phyloP scores from a whole-genome alignment of 2,329 filamentous ascomycete genomes.

The Golovinomyces cichoracearum region DNA sequence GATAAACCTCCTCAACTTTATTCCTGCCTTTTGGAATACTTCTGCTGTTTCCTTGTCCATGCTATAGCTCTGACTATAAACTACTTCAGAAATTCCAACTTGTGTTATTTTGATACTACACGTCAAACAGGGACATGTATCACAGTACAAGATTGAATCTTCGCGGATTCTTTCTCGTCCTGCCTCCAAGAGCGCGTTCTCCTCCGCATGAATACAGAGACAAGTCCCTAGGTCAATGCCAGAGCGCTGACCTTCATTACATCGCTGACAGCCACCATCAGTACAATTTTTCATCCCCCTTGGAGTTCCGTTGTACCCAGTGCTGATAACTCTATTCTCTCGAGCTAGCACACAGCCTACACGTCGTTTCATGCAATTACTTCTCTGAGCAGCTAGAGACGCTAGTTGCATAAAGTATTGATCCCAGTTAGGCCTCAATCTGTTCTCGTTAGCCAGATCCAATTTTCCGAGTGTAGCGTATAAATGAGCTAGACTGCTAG shows the following conservation, averaged over 20 bases:
- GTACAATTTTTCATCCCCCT: conserved; percentile 70
- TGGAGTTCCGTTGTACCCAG: conserved; percentile 95
- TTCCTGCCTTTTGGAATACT: conserved; percentile 62
- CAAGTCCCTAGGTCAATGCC: conserved; percentile 64
- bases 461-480: conserved; percentile 46
- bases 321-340: conserved; percentile 68
- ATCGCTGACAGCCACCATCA: conserved; percentile 70
- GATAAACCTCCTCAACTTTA: conserved; percentile 64
- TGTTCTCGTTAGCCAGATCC: conserved; percentile 50
- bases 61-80: conserved; percentile 80
- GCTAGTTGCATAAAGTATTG: conserved; percentile 97
- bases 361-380: conserved; percentile 94
- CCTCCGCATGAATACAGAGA: conserved; percentile 90
- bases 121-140: conserved; percentile 88
- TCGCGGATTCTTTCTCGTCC: conserved; percentile 71
- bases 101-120: conserved; percentile 98
- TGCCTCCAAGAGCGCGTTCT: conserved; percentile 86
- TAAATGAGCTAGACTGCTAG: conserved; percentile 42
- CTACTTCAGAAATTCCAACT: conserved; percentile 83
- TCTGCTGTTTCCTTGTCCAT: conserved; percentile 70
- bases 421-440: conserved; percentile 79
- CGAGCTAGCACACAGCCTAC: conserved; percentile 84
- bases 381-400: conserved; percentile 64
- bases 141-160: conserved; percentile 67
- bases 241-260: conserved; percentile 45